phyloP scores from a whole-genome alignment of 352 stramenopile genomes.

The Phytophthora vignae region DNA sequence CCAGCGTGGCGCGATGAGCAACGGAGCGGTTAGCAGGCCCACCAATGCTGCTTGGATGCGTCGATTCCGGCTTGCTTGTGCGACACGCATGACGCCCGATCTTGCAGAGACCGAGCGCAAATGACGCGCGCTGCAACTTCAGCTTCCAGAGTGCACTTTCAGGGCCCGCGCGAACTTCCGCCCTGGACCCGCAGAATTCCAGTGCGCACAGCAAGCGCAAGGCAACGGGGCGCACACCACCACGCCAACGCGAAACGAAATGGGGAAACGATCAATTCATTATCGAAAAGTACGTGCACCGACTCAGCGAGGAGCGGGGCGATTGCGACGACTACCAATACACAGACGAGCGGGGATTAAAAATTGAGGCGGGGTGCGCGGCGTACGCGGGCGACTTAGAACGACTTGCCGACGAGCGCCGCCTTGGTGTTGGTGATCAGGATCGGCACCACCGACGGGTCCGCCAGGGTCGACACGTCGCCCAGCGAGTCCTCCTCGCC shows the following conservation, averaged over 20 bases:
- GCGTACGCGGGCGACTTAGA: slow-evolving; percentile 48
- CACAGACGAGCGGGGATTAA: slow-evolving; percentile 21
- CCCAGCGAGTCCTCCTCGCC: slow-evolving; percentile 95
- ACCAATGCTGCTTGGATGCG: slow-evolving; percentile 8
- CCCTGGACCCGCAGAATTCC: slow-evolving; percentile 23
- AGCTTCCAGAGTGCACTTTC: slow-evolving; percentile 14
- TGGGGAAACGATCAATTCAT: slow-evolving; percentile 31
- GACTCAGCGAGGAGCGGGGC: slow-evolving; percentile 83
- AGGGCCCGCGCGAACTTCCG: slow-evolving; percentile 15
- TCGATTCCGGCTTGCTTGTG: slow-evolving; percentile 10
- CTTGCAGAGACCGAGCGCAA: slow-evolving; percentile 6
- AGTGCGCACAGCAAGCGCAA: neutral
- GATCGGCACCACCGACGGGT: slow-evolving; percentile 95
- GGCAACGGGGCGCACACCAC: neutral
- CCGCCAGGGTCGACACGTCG: slow-evolving; percentile 96
- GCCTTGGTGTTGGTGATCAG: slow-evolving; percentile 93
- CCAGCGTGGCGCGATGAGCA: neutral
- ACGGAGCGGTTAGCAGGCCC: neutral
- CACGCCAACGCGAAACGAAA: neutral
- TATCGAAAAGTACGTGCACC: slow-evolving; percentile 36
- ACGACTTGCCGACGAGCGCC: slow-evolving; percentile 68
- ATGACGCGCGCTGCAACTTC: slow-evolving; percentile 29
- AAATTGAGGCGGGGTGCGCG: slow-evolving; percentile 62
- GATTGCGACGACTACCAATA: slow-evolving; percentile 38
- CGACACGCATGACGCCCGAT: slow-evolving; percentile 28